Evolutionary conservation across 2,329 filamentous ascomycete species (phyloP), one percentile per base, ranked within the genome.

Genomic region (Huntiella decipiens): DNA sequence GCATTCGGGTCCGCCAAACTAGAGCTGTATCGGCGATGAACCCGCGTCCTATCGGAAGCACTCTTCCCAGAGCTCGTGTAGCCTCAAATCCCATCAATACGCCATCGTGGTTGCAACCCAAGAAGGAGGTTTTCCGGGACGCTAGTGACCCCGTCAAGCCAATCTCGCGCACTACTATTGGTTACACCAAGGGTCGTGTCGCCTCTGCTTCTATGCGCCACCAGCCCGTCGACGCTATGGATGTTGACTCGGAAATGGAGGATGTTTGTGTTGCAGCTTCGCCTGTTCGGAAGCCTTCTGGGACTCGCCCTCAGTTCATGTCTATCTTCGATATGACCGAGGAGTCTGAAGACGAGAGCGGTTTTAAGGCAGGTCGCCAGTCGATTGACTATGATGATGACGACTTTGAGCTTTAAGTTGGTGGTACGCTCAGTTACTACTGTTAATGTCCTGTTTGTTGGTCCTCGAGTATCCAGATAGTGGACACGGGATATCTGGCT

Each of bases 141-240:
- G 28, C 41, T 47, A 50, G 44, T 39, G 45, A 50, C 41, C 45
- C 48, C 34, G 36, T 47, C 44, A 50, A 46, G 44, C 73, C 73
- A 4, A 77, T 76, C 4, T 93, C 86, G 1, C 75, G 78, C 51
- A 87, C 76, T 46, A 94, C 86, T 0, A 70, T 94, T 37, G 87
- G 87, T 12, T 94, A 93, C 58, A 82, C 74, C 47, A 84, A 81
- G 58, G 86, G 87, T 32, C 74, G 83, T 32, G 65, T 65, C 4
- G 65, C 69, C 4, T 68, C 66, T 1, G 38, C 35, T 45, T 22
- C 47, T 31, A 15, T 46, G 17, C 38, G 32, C n/a, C 45, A 46
- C 13, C 34, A 22, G 4, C 35, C 36, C n/a, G 12, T 41, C 11
- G 44, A 41, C 11, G 28, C 8, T 5, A 38, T 44, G 39, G 40